phyloP scores from a whole-genome alignment of 371 early-diverging fungal species.

The Cokeromyces recurvatus region DNA sequence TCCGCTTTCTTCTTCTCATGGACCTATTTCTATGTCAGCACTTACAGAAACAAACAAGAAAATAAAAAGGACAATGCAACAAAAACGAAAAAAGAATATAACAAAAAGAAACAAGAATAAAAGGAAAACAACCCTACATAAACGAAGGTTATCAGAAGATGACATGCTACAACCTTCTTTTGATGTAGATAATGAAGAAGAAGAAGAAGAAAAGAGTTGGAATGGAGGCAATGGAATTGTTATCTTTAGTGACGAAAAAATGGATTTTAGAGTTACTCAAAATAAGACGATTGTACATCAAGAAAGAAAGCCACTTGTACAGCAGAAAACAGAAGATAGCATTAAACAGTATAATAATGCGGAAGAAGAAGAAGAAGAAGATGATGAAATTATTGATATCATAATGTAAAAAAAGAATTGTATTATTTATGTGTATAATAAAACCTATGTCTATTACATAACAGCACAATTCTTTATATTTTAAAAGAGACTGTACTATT shows the following conservation, averaged over 20 bases:
- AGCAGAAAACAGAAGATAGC: not conserved
- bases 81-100: not conserved
- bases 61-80: not conserved
- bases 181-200: constrained; percentile 11
- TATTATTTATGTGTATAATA: too few relatives aligned
- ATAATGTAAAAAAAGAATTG: constrained; percentile 17
- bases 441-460: too few relatives aligned
- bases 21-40: constrained; percentile 17
- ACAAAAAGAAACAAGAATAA: constrained; percentile 3
- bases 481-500: too few relatives aligned
- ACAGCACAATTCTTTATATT: too few relatives aligned
- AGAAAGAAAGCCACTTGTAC: not conserved
- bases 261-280: constrained; percentile 21
- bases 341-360: not conserved
- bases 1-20: constrained; percentile 1
- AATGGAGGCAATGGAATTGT: constrained; percentile 7
- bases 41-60: constrained; percentile 8
- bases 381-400: constrained; percentile 32
- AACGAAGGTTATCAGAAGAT: constrained; percentile 18
- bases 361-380: constrained; percentile 10
- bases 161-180: constrained; percentile 15
- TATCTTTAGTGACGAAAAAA: constrained; percentile 18
- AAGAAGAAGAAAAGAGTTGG: not conserved
- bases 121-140: constrained; percentile 17
- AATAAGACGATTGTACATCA: constrained; percentile 28